Evolutionary conservation across 2,329 filamentous ascomycete genomes (phyloP).

Genomic region (Lasiodiplodia citricola): DNA sequence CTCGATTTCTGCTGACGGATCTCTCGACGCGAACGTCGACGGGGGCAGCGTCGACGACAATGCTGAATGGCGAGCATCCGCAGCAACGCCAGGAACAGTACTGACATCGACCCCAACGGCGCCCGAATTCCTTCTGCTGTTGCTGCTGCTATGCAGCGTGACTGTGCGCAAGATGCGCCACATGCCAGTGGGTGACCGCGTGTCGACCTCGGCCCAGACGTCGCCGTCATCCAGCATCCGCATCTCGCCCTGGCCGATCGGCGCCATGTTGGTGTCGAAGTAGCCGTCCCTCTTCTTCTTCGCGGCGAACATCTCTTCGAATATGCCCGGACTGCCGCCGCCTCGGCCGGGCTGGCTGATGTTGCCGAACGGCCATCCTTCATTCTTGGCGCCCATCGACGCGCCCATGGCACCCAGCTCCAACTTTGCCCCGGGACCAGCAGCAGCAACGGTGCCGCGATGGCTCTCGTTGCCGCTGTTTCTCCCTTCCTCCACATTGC

Average conservation of each 20-base stretch:
- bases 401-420: background rate
- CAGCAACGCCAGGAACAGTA: background rate
- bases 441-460: background rate
- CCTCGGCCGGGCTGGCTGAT: slow-evolving; percentile 6
- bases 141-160: background rate
- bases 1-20: background rate
- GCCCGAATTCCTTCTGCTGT: background rate
- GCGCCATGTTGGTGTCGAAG: background rate
- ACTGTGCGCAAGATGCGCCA: slow-evolving; percentile 4
- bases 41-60: background rate
- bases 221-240: background rate
- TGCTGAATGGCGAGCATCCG: background rate
- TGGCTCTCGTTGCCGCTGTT: background rate
- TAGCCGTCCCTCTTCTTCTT: background rate
- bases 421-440: background rate
- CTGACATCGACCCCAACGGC: background rate
- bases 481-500: background rate
- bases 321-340: background rate
- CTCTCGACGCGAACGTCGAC: background rate
- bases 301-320: background rate
- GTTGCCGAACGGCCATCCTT: slow-evolving; percentile 14
- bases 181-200: background rate
- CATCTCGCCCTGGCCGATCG: background rate
- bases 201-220: slow-evolving; percentile 8
- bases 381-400: background rate